Percentiles rank a stretch among this genome's conserved stretches.
phyloP scores from a whole-genome alignment of 192 early-diverging fungal species.

The Spinellus fusiger region DNA sequence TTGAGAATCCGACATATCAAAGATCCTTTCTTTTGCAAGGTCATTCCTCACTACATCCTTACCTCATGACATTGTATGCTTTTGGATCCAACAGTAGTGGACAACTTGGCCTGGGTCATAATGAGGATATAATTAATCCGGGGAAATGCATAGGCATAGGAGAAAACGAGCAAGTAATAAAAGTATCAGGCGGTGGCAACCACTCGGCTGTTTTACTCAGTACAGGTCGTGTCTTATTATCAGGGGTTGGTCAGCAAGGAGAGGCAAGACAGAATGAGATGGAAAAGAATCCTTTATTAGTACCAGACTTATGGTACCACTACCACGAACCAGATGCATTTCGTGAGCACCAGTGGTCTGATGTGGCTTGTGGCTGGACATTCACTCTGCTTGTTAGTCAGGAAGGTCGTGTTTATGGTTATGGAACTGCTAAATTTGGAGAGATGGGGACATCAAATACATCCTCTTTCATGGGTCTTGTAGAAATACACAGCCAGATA shows the following conservation, averaged over 20 bases:
- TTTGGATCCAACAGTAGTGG: conserved; percentile 64
- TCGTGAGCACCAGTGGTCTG: conserved; percentile 15
- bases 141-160: conserved; percentile 4
- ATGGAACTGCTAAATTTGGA: conserved; percentile 49
- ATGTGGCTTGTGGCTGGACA: conserved; percentile 62
- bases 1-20: too few species aligned
- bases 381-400: conserved; percentile 35
- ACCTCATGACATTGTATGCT: conserved; percentile 35
- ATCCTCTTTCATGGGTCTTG: background rate
- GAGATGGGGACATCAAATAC: conserved; percentile 32
- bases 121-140: conserved; percentile 31
- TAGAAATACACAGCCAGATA: conserved; percentile 15
- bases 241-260: conserved; percentile 13
- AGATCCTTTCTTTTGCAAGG: too few species aligned
- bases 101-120: conserved; percentile 53
- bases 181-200: conserved; percentile 62
- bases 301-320: background rate
- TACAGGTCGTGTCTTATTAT: conserved; percentile 6
- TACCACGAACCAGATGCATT: background rate
- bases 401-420: conserved; percentile 35
- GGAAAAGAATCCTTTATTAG: background rate
- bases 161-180: conserved; percentile 4
- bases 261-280: conserved; percentile 2
- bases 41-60: too few species aligned
- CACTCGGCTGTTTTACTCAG: conserved; percentile 41